These are phyloP conservation scores for Cladorrhinum sp. DNA, from an alignment of 2,329 filamentous ascomycete genomes.

Conservation along the genomic window DNA sequence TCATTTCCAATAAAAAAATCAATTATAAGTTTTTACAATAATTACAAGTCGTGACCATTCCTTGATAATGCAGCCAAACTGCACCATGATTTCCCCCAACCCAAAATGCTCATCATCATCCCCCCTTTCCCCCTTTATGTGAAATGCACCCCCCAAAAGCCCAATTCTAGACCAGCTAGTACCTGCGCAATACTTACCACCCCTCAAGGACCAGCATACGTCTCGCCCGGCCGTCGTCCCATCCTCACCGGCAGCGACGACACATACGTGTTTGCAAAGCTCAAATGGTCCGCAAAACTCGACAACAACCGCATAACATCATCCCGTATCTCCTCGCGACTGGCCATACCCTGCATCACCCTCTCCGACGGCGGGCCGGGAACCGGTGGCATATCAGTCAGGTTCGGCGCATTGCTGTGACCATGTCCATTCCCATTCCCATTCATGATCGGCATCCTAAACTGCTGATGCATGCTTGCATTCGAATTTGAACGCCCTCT, in stretches of 20 bases:
- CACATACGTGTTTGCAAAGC: conserved; percentile 32
- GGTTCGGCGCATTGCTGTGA: conserved; percentile 7
- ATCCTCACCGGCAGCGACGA: conserved; percentile 30
- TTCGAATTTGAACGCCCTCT: conserved; percentile 3
- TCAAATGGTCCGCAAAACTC: conserved; percentile 35
- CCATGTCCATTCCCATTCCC: conserved; percentile 3
- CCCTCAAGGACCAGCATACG: conserved; percentile 14
- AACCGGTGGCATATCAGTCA: conserved; percentile 34
- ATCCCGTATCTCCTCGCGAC: conserved; percentile 32
- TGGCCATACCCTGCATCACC: conserved; percentile 43
- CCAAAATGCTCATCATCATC: background rate
- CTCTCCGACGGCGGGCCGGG: conserved; percentile 47
- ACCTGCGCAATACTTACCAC: background rate
- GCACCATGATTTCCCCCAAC: background rate
- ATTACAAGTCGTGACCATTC: background rate
- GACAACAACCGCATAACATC: conserved; percentile 34
- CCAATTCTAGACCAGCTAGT: background rate
- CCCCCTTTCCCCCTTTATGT: background rate
- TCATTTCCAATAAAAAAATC: background rate
- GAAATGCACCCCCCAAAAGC: background rate
- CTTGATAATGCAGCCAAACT: background rate
- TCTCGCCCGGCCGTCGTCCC: conserved; percentile 21
- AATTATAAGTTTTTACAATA: background rate
- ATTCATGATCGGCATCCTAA: conserved; percentile 11
- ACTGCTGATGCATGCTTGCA: conserved; percentile 13